Conservation (phyloP, 2,329 filamentous ascomycete genomes). For the Alternaria sp. region DNA sequence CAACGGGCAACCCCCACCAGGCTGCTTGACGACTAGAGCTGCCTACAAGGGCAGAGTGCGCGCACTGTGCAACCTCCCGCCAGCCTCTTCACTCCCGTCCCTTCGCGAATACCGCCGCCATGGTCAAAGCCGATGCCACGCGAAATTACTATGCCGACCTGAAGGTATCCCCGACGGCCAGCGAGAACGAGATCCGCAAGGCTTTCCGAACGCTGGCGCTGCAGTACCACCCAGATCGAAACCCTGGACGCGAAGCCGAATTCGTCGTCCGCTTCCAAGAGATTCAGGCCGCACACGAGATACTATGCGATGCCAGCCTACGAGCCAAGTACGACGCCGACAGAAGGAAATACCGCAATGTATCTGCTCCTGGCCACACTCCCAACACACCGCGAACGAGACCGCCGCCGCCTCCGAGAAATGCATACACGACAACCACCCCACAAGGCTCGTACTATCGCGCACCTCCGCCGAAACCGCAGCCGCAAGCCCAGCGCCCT, state of each 20-base stretch:
- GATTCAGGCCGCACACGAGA: slow-evolving; percentile 85
- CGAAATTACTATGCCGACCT: slow-evolving; percentile 88
- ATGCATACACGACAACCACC: slow-evolving; percentile 50
- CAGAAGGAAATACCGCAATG: slow-evolving; percentile 54
- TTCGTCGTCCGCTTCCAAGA: slow-evolving; percentile 83
- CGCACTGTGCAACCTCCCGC: not conserved
- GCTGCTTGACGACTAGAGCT: slow-evolving; percentile 17
- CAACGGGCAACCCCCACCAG: slow-evolving; percentile 11
- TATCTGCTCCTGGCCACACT: slow-evolving; percentile 44
- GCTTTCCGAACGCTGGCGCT: slow-evolving; percentile 85
- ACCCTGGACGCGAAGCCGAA: slow-evolving; percentile 80
- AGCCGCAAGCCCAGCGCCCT: slow-evolving; percentile 31
- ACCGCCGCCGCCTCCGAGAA: slow-evolving; percentile 53
- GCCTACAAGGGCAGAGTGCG: slow-evolving; percentile 17
- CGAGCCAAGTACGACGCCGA: slow-evolving; percentile 69
- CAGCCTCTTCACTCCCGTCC: not conserved
- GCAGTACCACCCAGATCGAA: slow-evolving; percentile 87
- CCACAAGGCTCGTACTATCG: slow-evolving; percentile 43
- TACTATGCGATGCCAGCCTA: slow-evolving; percentile 67
- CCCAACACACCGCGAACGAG: slow-evolving; percentile 50
- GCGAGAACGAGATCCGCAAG: slow-evolving; percentile 79
- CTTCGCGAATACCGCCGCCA: slow-evolving; percentile 43
- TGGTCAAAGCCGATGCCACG: slow-evolving; percentile 72
- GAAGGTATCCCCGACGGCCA: slow-evolving; percentile 71
- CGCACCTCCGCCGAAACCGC: slow-evolving; percentile 35